Conservation (phyloP, 371 early-diverging fungal species). For the Mucor mucedo region DNA sequence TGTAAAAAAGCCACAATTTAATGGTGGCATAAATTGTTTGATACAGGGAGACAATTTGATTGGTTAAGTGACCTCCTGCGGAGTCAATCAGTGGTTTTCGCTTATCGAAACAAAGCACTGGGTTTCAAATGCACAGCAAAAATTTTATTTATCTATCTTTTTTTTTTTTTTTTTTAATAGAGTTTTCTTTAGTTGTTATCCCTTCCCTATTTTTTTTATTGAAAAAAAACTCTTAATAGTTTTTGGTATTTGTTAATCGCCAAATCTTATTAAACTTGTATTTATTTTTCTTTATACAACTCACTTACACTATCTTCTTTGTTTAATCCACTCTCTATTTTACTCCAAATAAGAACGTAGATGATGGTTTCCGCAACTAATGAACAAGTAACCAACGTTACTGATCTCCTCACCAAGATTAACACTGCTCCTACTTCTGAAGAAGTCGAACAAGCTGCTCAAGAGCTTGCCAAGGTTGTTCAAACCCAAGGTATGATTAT, state of each 20-base stretch:
- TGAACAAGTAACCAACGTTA: slow-evolving; percentile 36
- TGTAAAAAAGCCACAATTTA: too few species aligned
- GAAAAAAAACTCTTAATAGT: too few species aligned
- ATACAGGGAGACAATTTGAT: neutral
- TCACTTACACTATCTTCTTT: slow-evolving; percentile 5
- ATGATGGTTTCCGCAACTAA: slow-evolving; percentile 35
- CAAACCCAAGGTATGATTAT: slow-evolving; percentile 56
- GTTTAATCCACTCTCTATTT: slow-evolving; percentile 1
- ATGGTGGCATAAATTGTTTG: too few species aligned
- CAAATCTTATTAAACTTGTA: slow-evolving; percentile 2
- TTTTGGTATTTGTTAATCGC: slow-evolving; percentile 1
- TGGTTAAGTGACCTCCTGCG: neutral
- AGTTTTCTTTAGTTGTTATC: slow-evolving; percentile 15
- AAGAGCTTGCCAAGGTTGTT: slow-evolving; percentile 55
- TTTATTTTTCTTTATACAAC: slow-evolving; percentile 1
- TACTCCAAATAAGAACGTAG: slow-evolving; percentile 2
- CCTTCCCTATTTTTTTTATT: slow-evolving; percentile 2
- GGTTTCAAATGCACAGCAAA: neutral
- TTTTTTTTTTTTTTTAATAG: slow-evolving; percentile 6
- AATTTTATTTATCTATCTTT: neutral
- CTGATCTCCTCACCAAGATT: slow-evolving; percentile 56
- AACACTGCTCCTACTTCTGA: slow-evolving; percentile 64
- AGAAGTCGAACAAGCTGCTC: slow-evolving; percentile 64
- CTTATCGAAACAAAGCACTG: neutral
- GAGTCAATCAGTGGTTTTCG: neutral